These are phyloP conservation scores for Hypoxylon sp. DNA, from an alignment of 2,329 filamentous ascomycete genomes.

Conservation along the genomic window DNA sequence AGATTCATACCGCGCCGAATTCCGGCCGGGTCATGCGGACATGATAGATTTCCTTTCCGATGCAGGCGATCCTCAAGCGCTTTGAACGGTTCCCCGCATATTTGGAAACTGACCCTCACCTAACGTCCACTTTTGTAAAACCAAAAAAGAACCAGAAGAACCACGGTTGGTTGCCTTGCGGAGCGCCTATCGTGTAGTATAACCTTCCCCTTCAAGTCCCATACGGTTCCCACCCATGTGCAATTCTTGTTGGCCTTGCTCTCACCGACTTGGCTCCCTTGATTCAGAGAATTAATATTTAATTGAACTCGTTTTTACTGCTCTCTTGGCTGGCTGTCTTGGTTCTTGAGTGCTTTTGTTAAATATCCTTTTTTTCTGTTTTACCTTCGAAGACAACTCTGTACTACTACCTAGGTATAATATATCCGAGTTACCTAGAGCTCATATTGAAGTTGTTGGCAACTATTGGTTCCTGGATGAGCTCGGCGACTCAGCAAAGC, in stretches of 20 bases:
- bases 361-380: background rate
- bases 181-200: constrained; percentile 23
- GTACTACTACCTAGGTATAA: background rate
- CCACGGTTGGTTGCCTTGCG: constrained; percentile 31
- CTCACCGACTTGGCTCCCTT: constrained; percentile 30
- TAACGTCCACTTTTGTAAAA: constrained; percentile 6
- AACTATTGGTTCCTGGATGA: background rate
- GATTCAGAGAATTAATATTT: constrained; percentile 4
- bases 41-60: background rate
- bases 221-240: constrained; percentile 18
- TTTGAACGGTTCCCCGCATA: constrained; percentile 38
- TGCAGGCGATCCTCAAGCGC: constrained; percentile 13
- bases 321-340: background rate
- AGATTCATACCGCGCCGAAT: constrained; percentile 18
- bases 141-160: constrained; percentile 11
- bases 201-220: constrained; percentile 21
- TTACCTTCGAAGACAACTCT: background rate
- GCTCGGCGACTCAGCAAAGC: background rate
- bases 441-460: background rate
- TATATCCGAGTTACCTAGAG: background rate
- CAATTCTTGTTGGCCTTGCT: constrained; percentile 4
- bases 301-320: constrained; percentile 10
- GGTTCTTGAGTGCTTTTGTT: background rate
- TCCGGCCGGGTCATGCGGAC: constrained; percentile 22
- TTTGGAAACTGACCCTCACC: constrained; percentile 19